Evolutionary conservation across 352 stramenopile species (phyloP).

Genomic region (Phytophthora vignae): DNA sequence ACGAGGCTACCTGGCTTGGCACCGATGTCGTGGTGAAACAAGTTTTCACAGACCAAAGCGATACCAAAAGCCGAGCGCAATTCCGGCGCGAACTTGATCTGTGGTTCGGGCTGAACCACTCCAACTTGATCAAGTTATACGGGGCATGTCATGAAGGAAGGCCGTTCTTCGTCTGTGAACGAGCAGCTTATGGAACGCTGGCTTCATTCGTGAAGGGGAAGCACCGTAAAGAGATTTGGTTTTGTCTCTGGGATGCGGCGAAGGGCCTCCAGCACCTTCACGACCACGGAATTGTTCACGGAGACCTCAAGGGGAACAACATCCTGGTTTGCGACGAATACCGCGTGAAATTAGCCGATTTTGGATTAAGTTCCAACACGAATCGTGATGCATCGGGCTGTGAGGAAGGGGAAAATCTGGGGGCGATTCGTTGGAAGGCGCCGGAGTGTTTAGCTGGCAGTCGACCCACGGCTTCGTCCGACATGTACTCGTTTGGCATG

Average conservation of each 20-base stretch:
- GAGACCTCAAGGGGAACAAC: conserved; percentile 35
- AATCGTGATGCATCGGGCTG: background rate
- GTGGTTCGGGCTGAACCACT: conserved; percentile 35
- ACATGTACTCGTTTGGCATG: conserved; percentile 36
- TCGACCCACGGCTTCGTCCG: conserved; percentile 8
- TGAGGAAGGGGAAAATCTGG: background rate
- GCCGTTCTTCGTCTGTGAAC: conserved; percentile 39
- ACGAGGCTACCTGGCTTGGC: background rate
- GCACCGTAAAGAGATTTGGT: background rate
- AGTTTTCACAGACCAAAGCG: background rate
- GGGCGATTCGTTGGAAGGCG: conserved; percentile 19
- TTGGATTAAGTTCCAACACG: conserved; percentile 25
- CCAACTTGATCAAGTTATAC: conserved; percentile 39
- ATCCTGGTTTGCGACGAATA: conserved; percentile 22
- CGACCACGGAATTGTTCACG: conserved; percentile 16
- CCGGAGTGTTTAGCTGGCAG: conserved; percentile 15
- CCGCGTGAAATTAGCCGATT: conserved; percentile 24
- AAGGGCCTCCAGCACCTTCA: conserved; percentile 21
- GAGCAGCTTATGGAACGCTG: conserved; percentile 19
- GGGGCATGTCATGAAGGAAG: conserved; percentile 37
- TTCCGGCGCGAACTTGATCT: conserved; percentile 26
- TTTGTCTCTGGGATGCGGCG: conserved; percentile 12
- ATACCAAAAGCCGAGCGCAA: conserved; percentile 2
- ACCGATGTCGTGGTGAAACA: background rate
- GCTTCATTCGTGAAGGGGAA: conserved; percentile 8